Conservation (phyloP, 441 rosid species). For the Eutrema salsugineum region DNA sequence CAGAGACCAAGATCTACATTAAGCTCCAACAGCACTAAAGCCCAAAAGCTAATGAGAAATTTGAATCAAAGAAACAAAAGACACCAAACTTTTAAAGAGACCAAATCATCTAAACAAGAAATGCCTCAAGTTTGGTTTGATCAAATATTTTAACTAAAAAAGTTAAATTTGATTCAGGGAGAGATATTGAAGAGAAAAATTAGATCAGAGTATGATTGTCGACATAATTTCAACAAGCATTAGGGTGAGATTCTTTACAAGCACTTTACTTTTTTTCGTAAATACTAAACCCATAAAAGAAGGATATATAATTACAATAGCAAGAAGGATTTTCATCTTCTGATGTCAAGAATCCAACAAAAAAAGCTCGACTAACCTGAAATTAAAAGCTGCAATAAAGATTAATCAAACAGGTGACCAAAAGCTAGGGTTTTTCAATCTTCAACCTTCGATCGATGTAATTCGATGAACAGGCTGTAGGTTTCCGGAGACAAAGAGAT, state of each 20-base stretch:
- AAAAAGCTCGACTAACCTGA: slow-evolving; percentile 3
- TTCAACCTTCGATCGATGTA: background rate
- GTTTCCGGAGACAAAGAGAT: background rate
- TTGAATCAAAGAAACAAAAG: background rate
- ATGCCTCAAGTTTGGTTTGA: background rate
- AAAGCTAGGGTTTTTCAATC: slow-evolving; percentile 2
- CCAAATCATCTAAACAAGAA: background rate
- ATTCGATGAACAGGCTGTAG: background rate
- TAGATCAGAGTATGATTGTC: background rate
- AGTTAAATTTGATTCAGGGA: background rate
- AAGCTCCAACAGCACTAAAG: background rate
- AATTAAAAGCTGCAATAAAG: background rate
- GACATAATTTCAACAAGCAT: background rate
- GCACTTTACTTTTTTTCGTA: background rate
- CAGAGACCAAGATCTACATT: background rate
- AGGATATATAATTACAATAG: background rate
- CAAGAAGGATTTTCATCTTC: background rate
- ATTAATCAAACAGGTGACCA: background rate
- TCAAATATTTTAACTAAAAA: no score
- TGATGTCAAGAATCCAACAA: background rate
- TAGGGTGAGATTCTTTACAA: background rate
- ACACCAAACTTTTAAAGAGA: background rate
- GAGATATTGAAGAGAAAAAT: background rate
- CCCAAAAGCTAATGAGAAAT: background rate
- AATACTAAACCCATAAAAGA: background rate